These are phyloP conservation scores for Eudorina sp. DNA, from an alignment of 139 green algal genomes.

Conservation along the genomic window DNA sequence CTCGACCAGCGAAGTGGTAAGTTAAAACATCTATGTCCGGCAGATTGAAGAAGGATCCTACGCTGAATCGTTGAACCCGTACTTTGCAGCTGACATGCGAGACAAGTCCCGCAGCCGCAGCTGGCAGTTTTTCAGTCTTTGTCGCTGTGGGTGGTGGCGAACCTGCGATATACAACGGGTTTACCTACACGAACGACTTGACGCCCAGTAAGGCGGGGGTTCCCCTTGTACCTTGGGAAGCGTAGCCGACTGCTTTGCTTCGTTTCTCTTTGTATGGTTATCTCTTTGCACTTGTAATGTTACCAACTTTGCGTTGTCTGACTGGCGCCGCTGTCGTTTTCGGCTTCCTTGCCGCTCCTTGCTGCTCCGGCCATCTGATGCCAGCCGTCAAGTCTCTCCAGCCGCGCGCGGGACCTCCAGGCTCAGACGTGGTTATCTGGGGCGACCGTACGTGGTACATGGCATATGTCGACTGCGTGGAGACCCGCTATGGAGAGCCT, in stretches of 20 bases:
- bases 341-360: neutral
- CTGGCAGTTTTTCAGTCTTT: constrained; percentile 13
- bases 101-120: neutral
- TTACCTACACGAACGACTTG: neutral
- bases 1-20: constrained; percentile 32
- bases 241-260: neutral
- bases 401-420: constrained; percentile 30
- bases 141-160: constrained; percentile 28
- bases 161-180: neutral
- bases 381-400: neutral
- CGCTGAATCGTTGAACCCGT: no score
- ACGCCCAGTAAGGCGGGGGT: constrained; percentile 52
- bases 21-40: no score
- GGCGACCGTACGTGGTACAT: constrained; percentile 25
- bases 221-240: neutral
- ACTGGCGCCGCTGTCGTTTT: no score
- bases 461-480: neutral
- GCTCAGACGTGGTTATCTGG: neutral
- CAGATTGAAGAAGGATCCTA: no score
- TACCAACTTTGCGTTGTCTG: no score
- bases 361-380: no score
- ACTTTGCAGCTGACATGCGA: constrained; percentile 53
- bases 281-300: neutral
- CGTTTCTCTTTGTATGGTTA: neutral
- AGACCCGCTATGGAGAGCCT: neutral